These are phyloP conservation scores for Ophiocordyceps camponoti-leonardi DNA, from an alignment of 2,329 filamentous ascomycete genomes.

Conservation along the genomic window DNA sequence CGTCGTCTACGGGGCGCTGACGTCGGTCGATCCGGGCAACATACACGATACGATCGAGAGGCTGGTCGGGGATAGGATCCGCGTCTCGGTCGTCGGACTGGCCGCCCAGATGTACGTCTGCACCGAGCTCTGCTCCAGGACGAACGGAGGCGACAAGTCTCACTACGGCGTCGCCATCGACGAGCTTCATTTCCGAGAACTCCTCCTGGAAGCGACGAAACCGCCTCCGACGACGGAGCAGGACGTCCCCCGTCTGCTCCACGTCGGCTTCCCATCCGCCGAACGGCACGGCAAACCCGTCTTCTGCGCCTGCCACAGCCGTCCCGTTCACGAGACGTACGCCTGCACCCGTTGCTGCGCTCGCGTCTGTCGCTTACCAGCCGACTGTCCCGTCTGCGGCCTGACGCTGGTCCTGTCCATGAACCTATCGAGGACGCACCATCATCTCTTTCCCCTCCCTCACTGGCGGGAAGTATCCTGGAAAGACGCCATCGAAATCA, in stretches of 20 bases:
- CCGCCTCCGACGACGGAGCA: conserved; percentile 65
- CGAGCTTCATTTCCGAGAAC: conserved; percentile 58
- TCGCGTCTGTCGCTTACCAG: conserved; percentile 79
- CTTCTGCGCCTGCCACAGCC: conserved; percentile 82
- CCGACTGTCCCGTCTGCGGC: conserved; percentile 80
- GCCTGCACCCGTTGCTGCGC: conserved; percentile 73
- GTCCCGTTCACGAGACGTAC: conserved; percentile 70
- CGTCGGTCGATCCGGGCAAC: conserved; percentile 84
- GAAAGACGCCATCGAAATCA: conserved; percentile 25
- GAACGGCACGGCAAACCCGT: conserved; percentile 48
- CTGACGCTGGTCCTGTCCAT: conserved; percentile 90
- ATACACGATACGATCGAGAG: conserved; percentile 77
- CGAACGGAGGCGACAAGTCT: conserved; percentile 62
- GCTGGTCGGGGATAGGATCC: conserved; percentile 67
- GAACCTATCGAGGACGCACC: conserved; percentile 81
- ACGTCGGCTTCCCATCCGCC: conserved; percentile 95
- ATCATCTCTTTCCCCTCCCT: conserved; percentile 75
- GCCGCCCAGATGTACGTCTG: conserved; percentile 88
- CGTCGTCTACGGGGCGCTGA: conserved; percentile 76
- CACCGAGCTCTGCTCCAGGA: conserved; percentile 70
- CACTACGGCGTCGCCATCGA: conserved; percentile 76
- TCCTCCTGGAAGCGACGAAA: conserved; percentile 78
- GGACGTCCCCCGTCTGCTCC: conserved; percentile 51
- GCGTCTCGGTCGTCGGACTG: conserved; percentile 77
- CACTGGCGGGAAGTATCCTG: conserved; percentile 89